Evolutionary conservation across 805 yeast genomes (phyloP).

Genomic region (Yamadazyma philogaea): DNA sequence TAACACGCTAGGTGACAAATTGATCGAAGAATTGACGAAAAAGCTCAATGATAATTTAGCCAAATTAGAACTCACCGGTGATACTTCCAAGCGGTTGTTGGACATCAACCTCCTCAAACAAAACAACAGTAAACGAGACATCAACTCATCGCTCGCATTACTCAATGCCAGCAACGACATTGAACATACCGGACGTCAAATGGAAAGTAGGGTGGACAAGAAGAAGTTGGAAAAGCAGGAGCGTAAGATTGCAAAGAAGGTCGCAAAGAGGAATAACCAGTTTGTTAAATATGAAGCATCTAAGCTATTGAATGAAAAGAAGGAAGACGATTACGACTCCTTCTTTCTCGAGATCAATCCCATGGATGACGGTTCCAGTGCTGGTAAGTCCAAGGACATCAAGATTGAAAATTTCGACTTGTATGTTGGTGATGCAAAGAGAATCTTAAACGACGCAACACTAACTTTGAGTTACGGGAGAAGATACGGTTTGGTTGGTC

Average conservation of each 20-base stretch:
- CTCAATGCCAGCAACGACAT: constrained; percentile 79
- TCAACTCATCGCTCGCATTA: constrained; percentile 70
- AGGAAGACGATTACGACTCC: constrained; percentile 81
- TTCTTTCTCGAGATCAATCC: constrained; percentile 96
- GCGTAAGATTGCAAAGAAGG: constrained; percentile 93
- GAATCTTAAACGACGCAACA: constrained; percentile 85
- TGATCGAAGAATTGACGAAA: constrained; percentile 48
- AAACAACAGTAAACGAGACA: constrained; percentile 64
- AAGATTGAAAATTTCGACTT: constrained; percentile 89
- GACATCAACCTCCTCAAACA: constrained; percentile 64
- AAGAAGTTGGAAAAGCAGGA: constrained; percentile 97
- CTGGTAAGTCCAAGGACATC: constrained; percentile 97
- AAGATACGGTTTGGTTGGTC: constrained; percentile 96
- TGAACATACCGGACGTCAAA: constrained; percentile 86
- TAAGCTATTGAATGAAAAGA: constrained; percentile 64
- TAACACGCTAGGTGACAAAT: constrained; percentile 39
- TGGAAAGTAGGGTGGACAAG: constrained; percentile 92
- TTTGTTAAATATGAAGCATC: constrained; percentile 94
- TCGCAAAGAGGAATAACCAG: constrained; percentile 82
- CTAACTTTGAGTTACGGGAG: constrained; percentile 87
- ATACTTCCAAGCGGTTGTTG: constrained; percentile 81
- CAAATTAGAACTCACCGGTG: constrained; percentile 75
- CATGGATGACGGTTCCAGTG: constrained; percentile 71
- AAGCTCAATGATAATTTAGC: constrained; percentile 67
- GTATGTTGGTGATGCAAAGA: constrained; percentile 92